Conservation (phyloP, 257 asterid species). For the Plectranthus barbatus region DNA sequence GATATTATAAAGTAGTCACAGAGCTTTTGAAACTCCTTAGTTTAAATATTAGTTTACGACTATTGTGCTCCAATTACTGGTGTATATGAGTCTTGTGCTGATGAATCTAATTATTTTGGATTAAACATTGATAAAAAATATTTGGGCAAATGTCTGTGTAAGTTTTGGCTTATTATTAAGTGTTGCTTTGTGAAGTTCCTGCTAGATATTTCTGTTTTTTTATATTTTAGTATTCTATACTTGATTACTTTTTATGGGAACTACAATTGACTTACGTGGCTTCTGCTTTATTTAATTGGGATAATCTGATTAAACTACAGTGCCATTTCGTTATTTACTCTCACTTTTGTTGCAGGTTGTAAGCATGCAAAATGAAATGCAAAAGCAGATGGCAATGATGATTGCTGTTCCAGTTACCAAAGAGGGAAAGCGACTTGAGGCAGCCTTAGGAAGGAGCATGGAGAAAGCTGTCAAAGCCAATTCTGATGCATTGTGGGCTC, state of each 20-base stretch:
- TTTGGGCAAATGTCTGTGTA: conserved; percentile 1
- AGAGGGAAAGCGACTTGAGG: conserved; percentile 86
- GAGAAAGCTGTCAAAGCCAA: conserved; percentile 77
- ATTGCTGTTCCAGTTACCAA: conserved; percentile 65
- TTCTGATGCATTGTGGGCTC: conserved; percentile 87
- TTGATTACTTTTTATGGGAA: background rate
- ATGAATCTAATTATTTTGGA: background rate
- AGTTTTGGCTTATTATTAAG: background rate
- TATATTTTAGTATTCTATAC: background rate
- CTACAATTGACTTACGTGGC: background rate
- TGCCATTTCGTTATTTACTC: background rate
- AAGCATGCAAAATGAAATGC: conserved; percentile 48
- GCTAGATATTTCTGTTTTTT: background rate
- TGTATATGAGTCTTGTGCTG: background rate
- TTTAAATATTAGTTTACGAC: no score
- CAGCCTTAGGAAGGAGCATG: conserved; percentile 62
- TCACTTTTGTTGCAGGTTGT: conserved; percentile 33
- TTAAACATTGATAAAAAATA: background rate
- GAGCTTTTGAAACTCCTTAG: background rate
- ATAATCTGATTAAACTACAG: background rate
- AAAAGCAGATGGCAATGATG: conserved; percentile 69
- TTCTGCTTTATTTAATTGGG: background rate
- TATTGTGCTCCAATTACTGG: no score
- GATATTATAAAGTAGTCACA: background rate
- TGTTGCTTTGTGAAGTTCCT: background rate